A percentile compares a stretch with the other conserved stretches of the same genome.
Evolutionary conservation across 352 stramenopile genomes (phyloP).

Genomic region (Globisporangium canariense): DNA sequence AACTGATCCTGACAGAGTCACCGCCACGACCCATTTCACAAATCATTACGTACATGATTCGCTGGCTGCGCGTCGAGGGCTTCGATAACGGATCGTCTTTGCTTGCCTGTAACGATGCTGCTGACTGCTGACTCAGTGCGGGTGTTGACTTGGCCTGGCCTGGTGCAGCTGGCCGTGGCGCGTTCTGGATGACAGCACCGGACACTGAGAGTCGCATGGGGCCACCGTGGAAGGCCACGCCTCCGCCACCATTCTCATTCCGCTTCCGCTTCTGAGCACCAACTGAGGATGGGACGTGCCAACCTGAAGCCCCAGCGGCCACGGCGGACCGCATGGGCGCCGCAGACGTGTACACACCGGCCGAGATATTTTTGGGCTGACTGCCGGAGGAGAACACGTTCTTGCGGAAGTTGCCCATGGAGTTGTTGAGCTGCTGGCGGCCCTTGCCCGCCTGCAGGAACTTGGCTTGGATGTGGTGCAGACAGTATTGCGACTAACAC

Average conservation of each 20-base stretch:
- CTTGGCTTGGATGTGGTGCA: slow-evolving; percentile 71
- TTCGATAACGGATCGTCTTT: background rate
- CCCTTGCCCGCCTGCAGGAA: slow-evolving; percentile 70
- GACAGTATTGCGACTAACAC: slow-evolving; percentile 61
- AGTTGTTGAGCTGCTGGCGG: slow-evolving; percentile 77
- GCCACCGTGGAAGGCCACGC: slow-evolving; percentile 31
- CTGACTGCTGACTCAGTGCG: background rate
- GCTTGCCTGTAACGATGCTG: background rate
- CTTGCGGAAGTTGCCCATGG: slow-evolving; percentile 59
- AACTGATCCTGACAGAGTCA: too few species aligned
- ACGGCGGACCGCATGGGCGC: slow-evolving; percentile 13
- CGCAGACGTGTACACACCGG: slow-evolving; percentile 64
- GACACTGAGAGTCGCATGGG: slow-evolving; percentile 51
- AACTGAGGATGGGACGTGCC: slow-evolving; percentile 20
- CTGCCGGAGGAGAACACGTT: slow-evolving; percentile 47
- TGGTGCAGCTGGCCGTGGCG: background rate
- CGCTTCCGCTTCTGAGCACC: slow-evolving; percentile 58
- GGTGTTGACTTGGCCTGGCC: slow-evolving; percentile 2
- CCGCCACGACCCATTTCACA: background rate
- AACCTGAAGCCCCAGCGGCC: slow-evolving; percentile 10
- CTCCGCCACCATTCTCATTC: slow-evolving; percentile 16
- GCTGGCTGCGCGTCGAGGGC: slow-evolving; percentile 25
- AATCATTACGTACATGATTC: slow-evolving; percentile 37
- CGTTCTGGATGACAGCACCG: slow-evolving; percentile 41
- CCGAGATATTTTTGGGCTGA: slow-evolving; percentile 73